These are phyloP conservation scores for Papilionanthe hybrid DNA, from an alignment of 116 monocot genomes.

Conservation along the genomic window DNA sequence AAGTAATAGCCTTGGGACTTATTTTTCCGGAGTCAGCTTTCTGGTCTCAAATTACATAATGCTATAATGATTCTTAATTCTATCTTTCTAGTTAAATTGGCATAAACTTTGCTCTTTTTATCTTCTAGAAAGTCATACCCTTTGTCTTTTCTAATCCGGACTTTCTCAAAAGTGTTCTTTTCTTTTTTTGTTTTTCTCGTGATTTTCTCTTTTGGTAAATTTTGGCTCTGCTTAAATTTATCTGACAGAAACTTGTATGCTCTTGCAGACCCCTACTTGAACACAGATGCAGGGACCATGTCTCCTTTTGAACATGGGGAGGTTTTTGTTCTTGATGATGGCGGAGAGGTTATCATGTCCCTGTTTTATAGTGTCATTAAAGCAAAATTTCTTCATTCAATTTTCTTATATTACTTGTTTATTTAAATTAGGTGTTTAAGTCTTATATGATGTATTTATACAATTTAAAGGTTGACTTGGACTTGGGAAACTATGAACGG, in stretches of 20 bases:
- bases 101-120: not conserved
- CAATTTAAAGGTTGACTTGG: conserved; percentile 64
- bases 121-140: not conserved
- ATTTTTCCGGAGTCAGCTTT: not conserved
- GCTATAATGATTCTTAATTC: not conserved
- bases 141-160: not conserved
- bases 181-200: not conserved
- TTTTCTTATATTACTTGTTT: not conserved
- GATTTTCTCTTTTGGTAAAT: not conserved
- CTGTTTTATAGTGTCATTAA: not conserved
- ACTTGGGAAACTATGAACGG: conserved; percentile 80
- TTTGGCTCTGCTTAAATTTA: not conserved
- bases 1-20: not conserved
- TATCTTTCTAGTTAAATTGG: not conserved
- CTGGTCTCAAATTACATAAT: not conserved
- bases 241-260: not conserved
- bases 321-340: conserved; percentile 81
- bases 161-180: not conserved
- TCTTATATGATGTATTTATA: not conserved
- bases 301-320: conserved; percentile 76
- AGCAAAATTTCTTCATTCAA: not conserved
- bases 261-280: conserved; percentile 62
- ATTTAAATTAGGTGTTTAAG: not conserved
- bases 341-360: conserved; percentile 57
- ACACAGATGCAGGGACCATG: conserved; percentile 75